These are phyloP conservation scores for Psilocybe tampanensis DNA, from an alignment of 768 basidiomycete species.

Conservation along the genomic window DNA sequence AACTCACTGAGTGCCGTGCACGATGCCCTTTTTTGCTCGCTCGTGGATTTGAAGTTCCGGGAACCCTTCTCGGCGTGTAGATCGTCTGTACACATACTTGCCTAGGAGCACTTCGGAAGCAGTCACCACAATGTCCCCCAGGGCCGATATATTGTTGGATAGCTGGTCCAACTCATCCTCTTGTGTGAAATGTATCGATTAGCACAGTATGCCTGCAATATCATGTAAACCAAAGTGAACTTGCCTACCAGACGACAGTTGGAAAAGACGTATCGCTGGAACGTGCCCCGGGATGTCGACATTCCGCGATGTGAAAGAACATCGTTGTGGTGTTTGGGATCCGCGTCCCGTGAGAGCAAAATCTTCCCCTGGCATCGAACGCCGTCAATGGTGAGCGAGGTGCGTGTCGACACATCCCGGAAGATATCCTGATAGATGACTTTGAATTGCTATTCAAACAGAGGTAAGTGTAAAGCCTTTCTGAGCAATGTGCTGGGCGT, in stretches of 20 bases:
- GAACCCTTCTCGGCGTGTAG: neutral
- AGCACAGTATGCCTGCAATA: neutral
- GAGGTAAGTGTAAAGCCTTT: too few relatives aligned
- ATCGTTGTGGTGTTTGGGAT: neutral
- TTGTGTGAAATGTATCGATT: too few relatives aligned
- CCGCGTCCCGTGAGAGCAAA: neutral
- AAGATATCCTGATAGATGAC: conserved; percentile 8
- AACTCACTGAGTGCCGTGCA: neutral
- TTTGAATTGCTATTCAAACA: conserved; percentile 1
- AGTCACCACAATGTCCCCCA: neutral
- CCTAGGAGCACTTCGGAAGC: neutral
- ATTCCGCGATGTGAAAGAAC: neutral
- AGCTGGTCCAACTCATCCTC: neutral
- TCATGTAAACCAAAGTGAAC: neutral
- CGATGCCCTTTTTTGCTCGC: neutral
- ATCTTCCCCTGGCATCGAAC: neutral
- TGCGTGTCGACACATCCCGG: neutral
- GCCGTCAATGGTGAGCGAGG: conserved; percentile 9
- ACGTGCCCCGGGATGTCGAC: neutral
- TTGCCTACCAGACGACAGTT: neutral
- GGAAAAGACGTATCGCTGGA: neutral
- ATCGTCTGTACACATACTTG: neutral
- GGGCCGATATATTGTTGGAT: neutral
- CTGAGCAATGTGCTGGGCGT: neutral
- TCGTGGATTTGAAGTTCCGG: neutral